Base-by-base conservation (phyloP, 2,329 filamentous ascomycete species). In the Lachnellula arida region DNA sequence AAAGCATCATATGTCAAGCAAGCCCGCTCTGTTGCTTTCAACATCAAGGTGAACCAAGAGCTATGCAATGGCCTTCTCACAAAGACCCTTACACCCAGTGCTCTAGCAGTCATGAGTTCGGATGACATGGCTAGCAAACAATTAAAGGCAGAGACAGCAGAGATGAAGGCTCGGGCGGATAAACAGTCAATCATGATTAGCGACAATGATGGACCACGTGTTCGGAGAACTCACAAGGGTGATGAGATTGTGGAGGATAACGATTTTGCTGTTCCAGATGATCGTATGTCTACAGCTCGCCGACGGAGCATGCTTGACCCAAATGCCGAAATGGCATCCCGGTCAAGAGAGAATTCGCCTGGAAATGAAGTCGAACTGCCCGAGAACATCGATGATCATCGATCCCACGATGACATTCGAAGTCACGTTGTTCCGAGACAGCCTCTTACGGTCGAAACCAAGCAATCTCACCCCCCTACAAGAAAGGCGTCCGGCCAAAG, bases 41-140 rank as follows among this genome's bases (percentile, higher is more conserved):
- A 97, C 73, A 78, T 97, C 58, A 96, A 96, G 79, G 87, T 86
- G 68, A 99, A 99, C 71, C 75, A 85, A 53, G 85, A 91, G 63
- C 78, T 99, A 46, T 83, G 88, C 51, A 81, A 86, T 66, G 84
- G 87, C 42, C 76, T 99, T 52, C 76, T 97, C n/a, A 81, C 82
- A 59, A 82, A 84, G 51, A 83, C 80, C 34, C 76, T 97, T 37
- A 83, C 86, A 6, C 84, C 93, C 0, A 77, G 86, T n/a, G 83
- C 84, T 55, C 78, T 99, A 46, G 89, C 90, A n/a, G 82, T 82
- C 51, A 97, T 99, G 94, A 86, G 84, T 14, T 84, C 88, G 1
- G 89, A 94, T 68, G 90, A 97, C 67, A 89, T 99, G 79, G 91
- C 91, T 1, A 96, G 89, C 55, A 89, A 95, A 62, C 92, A 97